Evolutionary conservation across 768 basidiomycete genomes (phyloP), one percentile per base, ranked within the genome.

Genomic region (Tulasnella sp.): DNA sequence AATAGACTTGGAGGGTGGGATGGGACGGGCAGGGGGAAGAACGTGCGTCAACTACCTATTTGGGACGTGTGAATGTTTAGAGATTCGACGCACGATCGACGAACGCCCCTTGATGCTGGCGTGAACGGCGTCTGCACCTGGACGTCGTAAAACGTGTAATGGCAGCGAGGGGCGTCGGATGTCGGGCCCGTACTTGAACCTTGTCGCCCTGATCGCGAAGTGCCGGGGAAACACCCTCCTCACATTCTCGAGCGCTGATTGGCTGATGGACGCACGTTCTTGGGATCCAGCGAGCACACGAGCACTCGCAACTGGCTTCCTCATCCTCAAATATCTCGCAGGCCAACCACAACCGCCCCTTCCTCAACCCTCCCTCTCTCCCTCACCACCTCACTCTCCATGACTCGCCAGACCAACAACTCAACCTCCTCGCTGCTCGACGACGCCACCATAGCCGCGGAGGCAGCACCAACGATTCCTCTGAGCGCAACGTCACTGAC

Each of bases 361-460:
- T 36, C 47, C 41, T 69, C 42, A 26, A 14, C 29, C 44, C 29
- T 39, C 37, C 26, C 41, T 29, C 40, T 7, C 40, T 29, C 26
- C 9, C 41, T 69, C 69, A 35, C 12, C 42, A 42, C 47, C 35
- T 26, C 3, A 2, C 39, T 68, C 67, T 19, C 67, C 36, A 69
- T 69, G 47, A n/a, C 69, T 34, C 22, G 69, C 41, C 40, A 22
- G 42, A 69, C 69, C 19, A 69, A 69, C 44, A 69, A 69, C 47
- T 69, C 69, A 29, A 44, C 44, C n/a, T 17, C 47, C 1, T 44
- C 40, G 9, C 29, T 42, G 26, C 34, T 69, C 1, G 69, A 59
- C 12, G 47, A 69, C 34, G 42, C 19, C 44, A 36, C 40, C 19
- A n/a, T n/a, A n/a, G n/a, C n/a, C n/a, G n/a, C n/a, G n/a, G n/a